Evolutionary conservation across 2,329 filamentous ascomycete genomes (phyloP), one percentile per base, ranked within the genome.

Genomic region (Colletotrichum godetiae): DNA sequence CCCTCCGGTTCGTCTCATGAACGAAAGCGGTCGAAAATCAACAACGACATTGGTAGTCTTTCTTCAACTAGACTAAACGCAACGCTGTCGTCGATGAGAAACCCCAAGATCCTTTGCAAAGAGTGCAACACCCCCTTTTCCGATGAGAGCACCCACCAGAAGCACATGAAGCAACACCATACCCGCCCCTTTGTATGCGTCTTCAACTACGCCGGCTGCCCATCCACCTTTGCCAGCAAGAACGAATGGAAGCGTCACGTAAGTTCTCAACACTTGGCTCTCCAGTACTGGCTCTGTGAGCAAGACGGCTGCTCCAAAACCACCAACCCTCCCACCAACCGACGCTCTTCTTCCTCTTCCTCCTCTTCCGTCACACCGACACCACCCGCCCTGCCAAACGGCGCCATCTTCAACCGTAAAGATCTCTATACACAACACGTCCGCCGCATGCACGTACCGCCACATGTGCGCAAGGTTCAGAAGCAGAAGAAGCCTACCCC

Each of bases 171-270:
- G 72, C 85, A 85, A 68, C 81, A 86, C 31, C 90, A 92, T 77
- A 88, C 85, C 2, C 88, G 90, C 0, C 88, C 90, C 0, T 97
- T 96, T 78, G 86, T 88, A 29, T 98, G 96, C 81, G 91, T 94
- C 69, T 95, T 98, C 80, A 86, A 89, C 35, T 92, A 90, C 68
- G 97, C 95, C 69, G 93, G 93, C 42, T 98, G 96, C 83, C 76
- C 75, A 0, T 90, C 91, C 2, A 91, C 88, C 0, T 98, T 98
- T 79, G 88, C 89, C 3, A 92, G 89, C 76, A 98, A 97, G 84
- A 98, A 98, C 80, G 95, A 98, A 81, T 98, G 96, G 96, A 98
- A 98, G 82, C 91, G 96, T 0, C 96, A 98, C 80, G 91, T 96
- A 78, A 85, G 87, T 37, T 93, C 93, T 0, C 93, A 97, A 79